Percentiles rank a stretch among this genome's conserved stretches.
phyloP scores from a whole-genome alignment of 768 basidiomycete genomes.

The Russula vinacea region DNA sequence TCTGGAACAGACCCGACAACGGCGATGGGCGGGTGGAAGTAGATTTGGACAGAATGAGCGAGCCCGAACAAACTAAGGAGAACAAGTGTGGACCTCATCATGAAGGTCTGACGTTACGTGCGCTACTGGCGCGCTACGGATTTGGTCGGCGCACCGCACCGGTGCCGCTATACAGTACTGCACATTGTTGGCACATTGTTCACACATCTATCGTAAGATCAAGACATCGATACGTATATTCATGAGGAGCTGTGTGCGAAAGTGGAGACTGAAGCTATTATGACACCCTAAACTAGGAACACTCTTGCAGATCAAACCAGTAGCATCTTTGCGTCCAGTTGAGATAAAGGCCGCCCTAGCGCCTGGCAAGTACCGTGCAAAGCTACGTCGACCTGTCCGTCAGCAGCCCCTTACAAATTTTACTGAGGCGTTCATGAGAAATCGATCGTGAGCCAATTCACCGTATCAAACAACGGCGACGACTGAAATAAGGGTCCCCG shows the following conservation, averaged over 20 bases:
- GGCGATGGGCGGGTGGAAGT: conserved; percentile 16
- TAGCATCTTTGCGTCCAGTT: too few relatives aligned
- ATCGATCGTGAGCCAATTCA: conserved; percentile 41
- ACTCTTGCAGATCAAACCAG: too few relatives aligned
- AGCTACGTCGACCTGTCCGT: conserved; percentile 9
- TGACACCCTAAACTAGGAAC: too few relatives aligned
- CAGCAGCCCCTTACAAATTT: conserved; percentile 28
- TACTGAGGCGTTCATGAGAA: conserved; percentile 41
- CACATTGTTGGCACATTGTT: too few relatives aligned
- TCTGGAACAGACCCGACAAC: background rate
- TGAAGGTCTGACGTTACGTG: conserved; percentile 4
- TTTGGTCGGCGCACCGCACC: background rate
- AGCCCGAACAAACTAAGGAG: conserved; percentile 18
- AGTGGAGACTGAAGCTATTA: too few relatives aligned
- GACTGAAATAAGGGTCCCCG: conserved; percentile 30
- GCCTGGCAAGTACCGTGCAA: conserved; percentile 6
- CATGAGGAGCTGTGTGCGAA: too few relatives aligned
- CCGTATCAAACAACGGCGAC: conserved; percentile 32
- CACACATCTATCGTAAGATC: too few relatives aligned
- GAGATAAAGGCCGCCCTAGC: too few relatives aligned
- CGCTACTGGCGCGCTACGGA: background rate
- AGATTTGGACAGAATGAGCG: conserved; percentile 25
- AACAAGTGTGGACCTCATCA: conserved; percentile 22
- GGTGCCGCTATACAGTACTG: too few relatives aligned
- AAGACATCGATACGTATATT: too few relatives aligned